Base-by-base conservation (phyloP, 2,329 filamentous ascomycete species). In the Penicillium brevicompactum region DNA sequence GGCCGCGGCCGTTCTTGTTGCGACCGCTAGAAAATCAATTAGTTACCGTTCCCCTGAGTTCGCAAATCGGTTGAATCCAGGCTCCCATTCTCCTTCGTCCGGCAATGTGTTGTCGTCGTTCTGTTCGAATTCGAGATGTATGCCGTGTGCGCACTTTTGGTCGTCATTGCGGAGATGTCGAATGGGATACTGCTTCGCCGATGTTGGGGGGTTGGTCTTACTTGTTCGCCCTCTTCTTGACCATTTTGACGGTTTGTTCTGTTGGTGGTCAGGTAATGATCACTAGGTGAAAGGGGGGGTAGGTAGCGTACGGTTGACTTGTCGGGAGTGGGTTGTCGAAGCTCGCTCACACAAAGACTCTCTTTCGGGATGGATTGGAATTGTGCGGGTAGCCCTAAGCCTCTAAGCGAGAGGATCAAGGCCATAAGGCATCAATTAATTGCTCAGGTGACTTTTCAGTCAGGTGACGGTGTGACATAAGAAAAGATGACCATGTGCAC, bases 1-100 rank as follows among this genome's bases (percentile, higher is more conserved):
- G 93, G 85, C 94, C 94, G 81, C 94, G 91, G 81, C 94, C 93
- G 84, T 96, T 96, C 92, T 97, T 97, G 90, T 97, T 97, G 80
- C 93, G 92, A 81, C 93, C 93, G 86, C 90, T 95, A 78, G 64
- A 69, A 53, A 68, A 65, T 61, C 53, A 55, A 58, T 62, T 53
- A 60, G 62, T 54, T 51, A 40, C 46, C 49, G 46, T 43, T 71
- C 55, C 53, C 44, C 56, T 47, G 4, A 24, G 40, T 10, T 56
- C 57, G 24, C 46, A 22, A 47, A 51, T 46, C 42, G 18, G 49
- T 56, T 52, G 45, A 55, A 55, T 55, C 54, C 53, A 57, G 59
- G 54, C 58, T 49, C 52, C 64, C 60, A 63, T 60, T 58, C 55
- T 52, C 46, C 24, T 13, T 59, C 51, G 42, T 59, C 55, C 59